Evolutionary conservation across 208 protist genomes (phyloP), one percentile per base, ranked within the genome.

Genomic region (Chromosphaera perkinsii): DNA sequence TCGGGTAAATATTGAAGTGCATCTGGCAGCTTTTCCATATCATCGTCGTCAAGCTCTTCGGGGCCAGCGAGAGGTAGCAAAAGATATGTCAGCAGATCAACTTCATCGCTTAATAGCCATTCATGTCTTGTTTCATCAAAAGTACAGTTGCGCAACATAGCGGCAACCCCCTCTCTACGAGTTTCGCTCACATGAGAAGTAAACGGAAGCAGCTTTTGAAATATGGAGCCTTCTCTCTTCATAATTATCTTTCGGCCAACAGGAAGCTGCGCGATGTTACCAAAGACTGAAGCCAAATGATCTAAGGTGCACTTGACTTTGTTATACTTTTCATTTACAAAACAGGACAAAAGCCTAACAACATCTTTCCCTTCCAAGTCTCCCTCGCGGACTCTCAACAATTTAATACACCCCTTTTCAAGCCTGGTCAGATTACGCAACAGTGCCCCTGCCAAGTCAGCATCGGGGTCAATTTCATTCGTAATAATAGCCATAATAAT

Each of bases 1-100:
- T 35, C 55, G 20, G 20, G 36, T 17, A 66, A 35, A 65, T 65
- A 65, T 27, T 66, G 55, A 17, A 49, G 33, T n/a, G 26, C 51
- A 48, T 65, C 55, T 22, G 51, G 55, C 66, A 72, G 64, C 4
- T 39, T 56, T 27, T 72, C 37, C 66, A 72, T 66, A 17, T 72
- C 66, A 9, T 72, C 66, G 29, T 72, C 66, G 12, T 65, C 42
- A 24, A 72, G 47, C 37, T 66, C 66, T 24, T 63, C 56, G 7
- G 42, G 56, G 17, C 66, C 66, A 26, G 55, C 36, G 35, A 72
- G 57, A 20, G 66, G 55, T 3, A 51, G 56, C 27, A 72, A 27
- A 10, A 72, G 14, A 37, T n/a, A n/a, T 17, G 51, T 20, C 31
- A 72, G 39, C 7, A 57, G 40, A 35, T 55, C 42, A 22, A 49